A percentile compares a stretch with the other conserved stretches of the same genome.
phyloP scores from a whole-genome alignment of 345 rosid species.

The Citrus sp. region DNA sequence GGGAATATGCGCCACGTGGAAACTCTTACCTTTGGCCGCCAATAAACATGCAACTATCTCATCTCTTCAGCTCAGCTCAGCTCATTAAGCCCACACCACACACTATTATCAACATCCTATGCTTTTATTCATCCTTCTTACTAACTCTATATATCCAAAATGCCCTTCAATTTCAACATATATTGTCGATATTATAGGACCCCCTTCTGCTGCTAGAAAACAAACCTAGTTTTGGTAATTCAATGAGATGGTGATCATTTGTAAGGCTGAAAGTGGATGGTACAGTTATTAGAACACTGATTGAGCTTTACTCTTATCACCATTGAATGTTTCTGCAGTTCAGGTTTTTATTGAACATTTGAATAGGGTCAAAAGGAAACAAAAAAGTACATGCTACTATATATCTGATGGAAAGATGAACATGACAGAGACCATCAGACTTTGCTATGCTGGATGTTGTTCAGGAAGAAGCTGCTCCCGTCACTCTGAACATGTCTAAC shows the following conservation, averaged over 20 bases:
- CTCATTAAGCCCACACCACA: constrained; percentile 32
- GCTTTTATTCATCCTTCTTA: constrained; percentile 5
- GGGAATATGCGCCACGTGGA: constrained; percentile 28
- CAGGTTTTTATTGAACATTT: neutral
- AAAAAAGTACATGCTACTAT: constrained; percentile 17
- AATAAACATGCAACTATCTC: constrained; percentile 23
- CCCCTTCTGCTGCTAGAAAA: neutral
- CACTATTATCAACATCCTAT: constrained; percentile 14
- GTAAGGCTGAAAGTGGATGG: constrained; percentile 27
- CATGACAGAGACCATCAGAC: constrained; percentile 25
- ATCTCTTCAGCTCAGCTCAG: constrained; percentile 16
- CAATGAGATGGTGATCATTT: neutral
- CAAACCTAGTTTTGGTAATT: constrained; percentile 21
- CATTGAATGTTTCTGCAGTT: constrained; percentile 3
- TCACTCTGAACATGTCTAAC: constrained; percentile 44
- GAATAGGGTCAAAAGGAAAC: constrained; percentile 16
- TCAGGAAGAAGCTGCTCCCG: constrained; percentile 35
- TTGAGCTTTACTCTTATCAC: constrained; percentile 11
- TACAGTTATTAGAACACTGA: neutral
- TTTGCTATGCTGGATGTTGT: constrained; percentile 51
- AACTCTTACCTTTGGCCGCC: constrained; percentile 23
- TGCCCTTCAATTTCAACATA: constrained; percentile 10
- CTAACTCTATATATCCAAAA: constrained; percentile 17
- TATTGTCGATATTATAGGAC: no score
- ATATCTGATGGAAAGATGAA: constrained; percentile 34